Conservation (phyloP, 352 stramenopile species). For the Pythium dissimile region DNA sequence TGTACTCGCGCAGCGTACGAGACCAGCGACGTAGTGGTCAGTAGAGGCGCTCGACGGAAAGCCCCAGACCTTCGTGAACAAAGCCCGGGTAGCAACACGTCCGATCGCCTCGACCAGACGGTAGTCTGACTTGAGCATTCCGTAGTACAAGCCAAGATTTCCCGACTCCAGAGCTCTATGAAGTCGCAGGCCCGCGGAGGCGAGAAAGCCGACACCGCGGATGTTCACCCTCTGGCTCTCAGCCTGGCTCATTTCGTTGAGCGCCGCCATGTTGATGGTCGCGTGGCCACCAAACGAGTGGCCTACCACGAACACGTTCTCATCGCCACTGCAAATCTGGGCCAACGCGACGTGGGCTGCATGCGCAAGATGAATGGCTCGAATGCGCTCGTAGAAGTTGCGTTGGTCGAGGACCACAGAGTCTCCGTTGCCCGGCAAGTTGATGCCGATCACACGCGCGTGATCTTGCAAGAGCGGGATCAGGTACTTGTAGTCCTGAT, state of each 20-base stretch:
- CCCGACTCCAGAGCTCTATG: slow-evolving; percentile 25
- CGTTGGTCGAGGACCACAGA: slow-evolving; percentile 5
- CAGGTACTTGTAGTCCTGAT: slow-evolving; percentile 45
- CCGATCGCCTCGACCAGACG: slow-evolving; percentile 6
- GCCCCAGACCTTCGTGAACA: slow-evolving; percentile 20
- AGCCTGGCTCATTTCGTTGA: background rate
- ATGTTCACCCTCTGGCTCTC: background rate
- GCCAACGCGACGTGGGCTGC: slow-evolving; percentile 15
- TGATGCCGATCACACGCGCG: slow-evolving; percentile 20
- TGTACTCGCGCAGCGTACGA: slow-evolving; percentile 32
- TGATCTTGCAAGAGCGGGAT: slow-evolving; percentile 28
- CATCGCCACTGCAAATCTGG: slow-evolving; percentile 9
- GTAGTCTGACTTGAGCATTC: slow-evolving; percentile 12
- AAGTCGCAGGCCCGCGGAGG: slow-evolving; percentile 28
- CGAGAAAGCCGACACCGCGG: slow-evolving; percentile 20
- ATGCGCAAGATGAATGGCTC: slow-evolving; percentile 5
- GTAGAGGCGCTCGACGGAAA: slow-evolving; percentile 16
- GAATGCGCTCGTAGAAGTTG: slow-evolving; percentile 18
- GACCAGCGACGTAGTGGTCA: slow-evolving; percentile 20
- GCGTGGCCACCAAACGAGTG: slow-evolving; percentile 29
- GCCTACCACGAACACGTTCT: slow-evolving; percentile 21
- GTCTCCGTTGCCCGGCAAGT: slow-evolving; percentile 21
- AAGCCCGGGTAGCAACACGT: background rate
- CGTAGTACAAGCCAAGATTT: background rate
- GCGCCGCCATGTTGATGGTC: slow-evolving; percentile 15